Evolutionary conservation across 257 asterid species (phyloP), one percentile per base, ranked within the genome.

Genomic region (Cynanchum wilfordii): DNA sequence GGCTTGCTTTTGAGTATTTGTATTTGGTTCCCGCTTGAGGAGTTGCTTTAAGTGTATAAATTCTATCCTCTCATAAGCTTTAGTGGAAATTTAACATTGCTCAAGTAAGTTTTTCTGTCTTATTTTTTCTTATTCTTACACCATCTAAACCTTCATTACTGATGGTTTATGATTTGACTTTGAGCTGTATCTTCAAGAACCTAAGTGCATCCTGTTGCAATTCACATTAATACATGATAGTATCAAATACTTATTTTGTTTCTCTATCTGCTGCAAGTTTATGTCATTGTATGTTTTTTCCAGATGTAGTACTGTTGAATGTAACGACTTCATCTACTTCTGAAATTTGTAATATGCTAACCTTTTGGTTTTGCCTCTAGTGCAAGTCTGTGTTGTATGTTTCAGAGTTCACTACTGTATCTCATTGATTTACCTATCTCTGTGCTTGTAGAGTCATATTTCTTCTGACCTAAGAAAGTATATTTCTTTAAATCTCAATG

Each of bases 121-220:
- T 30, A n/a, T 10, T 0, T 66, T 7, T 50, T 42, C 60, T 73
- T 52, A 15, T 49, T 15, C 0, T 36, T 12, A 15, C 22, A n/a
- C 59, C 25, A 0, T 22, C 3, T 52, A 52, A 4, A 20, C 36
- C 45, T 66, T 25, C n/a, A 55, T 50, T 55, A 19, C 24, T 65
- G 47, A 65, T 36, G 33, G 19, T 70, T 51, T 66, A 52, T 27
- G 25, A 5, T 52, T 38, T 33, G 65, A 22, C 15, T n/a, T 54
- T n/a, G 22, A 38, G 30, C 25, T 52, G 11, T 10, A 2, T 51
- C 7, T 51, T 51, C 20, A 33, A 16, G 22, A 38, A 52, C 22
- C 7, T 38, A 36, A 20, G 66, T 54, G 27, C 59, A 73, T 63
- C 52, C 24, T 52, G 67, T 59, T 65, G 67, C 72, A 38, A 40